Percentiles rank a stretch among this genome's conserved stretches.
phyloP scores from a whole-genome alignment of 2,329 filamentous ascomycete species.

The Colletotrichum eremochloae region DNA sequence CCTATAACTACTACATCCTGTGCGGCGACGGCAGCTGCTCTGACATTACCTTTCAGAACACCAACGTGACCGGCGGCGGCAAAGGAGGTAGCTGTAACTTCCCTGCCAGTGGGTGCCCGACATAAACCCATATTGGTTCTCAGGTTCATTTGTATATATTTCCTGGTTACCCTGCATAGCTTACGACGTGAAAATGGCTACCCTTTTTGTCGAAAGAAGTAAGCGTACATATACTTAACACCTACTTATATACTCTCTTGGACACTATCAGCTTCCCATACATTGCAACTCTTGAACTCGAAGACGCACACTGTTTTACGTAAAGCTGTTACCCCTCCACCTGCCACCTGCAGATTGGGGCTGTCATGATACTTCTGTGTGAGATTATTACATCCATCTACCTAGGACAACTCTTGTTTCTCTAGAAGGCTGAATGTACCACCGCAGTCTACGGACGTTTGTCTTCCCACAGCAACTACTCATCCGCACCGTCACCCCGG shows the following conservation, averaged over 20 bases:
- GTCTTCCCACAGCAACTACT: neutral
- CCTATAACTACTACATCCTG: conserved; percentile 40
- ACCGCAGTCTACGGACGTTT: neutral
- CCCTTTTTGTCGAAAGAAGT: no score
- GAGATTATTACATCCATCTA: no score
- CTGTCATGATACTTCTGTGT: neutral
- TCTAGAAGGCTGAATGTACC: no score
- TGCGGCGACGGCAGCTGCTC: conserved; percentile 39
- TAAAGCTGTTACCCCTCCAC: neutral
- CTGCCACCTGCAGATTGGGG: neutral
- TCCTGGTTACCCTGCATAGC: neutral
- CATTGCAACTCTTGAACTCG: neutral
- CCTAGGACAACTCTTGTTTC: no score
- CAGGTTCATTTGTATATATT: conserved; percentile 13
- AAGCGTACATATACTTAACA: neutral
- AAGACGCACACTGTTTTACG: no score
- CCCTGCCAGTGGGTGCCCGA: conserved; percentile 35
- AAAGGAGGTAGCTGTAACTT: conserved; percentile 36
- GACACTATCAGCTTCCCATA: neutral
- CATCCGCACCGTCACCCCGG: neutral
- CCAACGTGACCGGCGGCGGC: conserved; percentile 35
- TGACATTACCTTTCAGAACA: conserved; percentile 36
- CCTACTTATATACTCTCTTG: neutral
- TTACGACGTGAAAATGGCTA: neutral
- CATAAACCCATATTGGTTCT: neutral